These are phyloP conservation scores for Hemisphaericaspora xylofermentans DNA, from an alignment of 1,139 yeast genomes.

Conservation along the genomic window DNA sequence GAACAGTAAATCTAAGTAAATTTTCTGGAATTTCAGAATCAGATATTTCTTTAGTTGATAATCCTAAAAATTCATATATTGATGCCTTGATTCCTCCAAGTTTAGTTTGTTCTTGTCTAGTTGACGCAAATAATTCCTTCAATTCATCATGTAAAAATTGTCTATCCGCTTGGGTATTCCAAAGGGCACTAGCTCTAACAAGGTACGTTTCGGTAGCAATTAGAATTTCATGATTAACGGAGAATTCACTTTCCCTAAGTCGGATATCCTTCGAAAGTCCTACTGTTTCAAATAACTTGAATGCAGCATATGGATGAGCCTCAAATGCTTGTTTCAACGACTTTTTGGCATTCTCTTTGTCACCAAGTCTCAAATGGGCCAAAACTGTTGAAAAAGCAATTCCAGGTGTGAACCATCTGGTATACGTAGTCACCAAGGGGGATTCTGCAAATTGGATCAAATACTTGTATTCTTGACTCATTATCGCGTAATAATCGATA, in stretches of 20 bases:
- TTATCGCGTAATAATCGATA: conserved; percentile 74
- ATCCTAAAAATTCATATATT: conserved; percentile 17
- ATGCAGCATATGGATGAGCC: conserved; percentile 61
- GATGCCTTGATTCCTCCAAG: conserved; percentile 9
- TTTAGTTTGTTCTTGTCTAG: conserved; percentile 11
- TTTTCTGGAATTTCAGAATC: conserved; percentile 51
- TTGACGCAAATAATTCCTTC: conserved; percentile 6
- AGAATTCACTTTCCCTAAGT: conserved; percentile 23
- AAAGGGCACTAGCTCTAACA: conserved; percentile 47
- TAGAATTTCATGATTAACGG: conserved; percentile 23
- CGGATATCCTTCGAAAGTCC: conserved; percentile 26
- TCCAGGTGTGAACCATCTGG: conserved; percentile 73
- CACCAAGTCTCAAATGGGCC: conserved; percentile 49
- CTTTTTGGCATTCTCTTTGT: conserved; percentile 43
- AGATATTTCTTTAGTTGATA: conserved; percentile 6
- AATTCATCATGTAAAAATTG: conserved; percentile 48
- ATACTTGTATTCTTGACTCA: conserved; percentile 65
- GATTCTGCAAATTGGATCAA: conserved; percentile 56
- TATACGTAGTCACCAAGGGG: conserved; percentile 55
- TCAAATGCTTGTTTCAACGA: conserved; percentile 52
- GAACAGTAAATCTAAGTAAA: conserved; percentile 61
- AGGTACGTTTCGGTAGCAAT: conserved; percentile 52
- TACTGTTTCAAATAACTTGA: conserved; percentile 44
- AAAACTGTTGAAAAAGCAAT: conserved; percentile 65
- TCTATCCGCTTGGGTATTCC: conserved; percentile 48